Evolutionary conservation across 768 basidiomycete genomes (phyloP), one percentile per base, ranked within the genome.

Genomic region (Lactarius trivialis): DNA sequence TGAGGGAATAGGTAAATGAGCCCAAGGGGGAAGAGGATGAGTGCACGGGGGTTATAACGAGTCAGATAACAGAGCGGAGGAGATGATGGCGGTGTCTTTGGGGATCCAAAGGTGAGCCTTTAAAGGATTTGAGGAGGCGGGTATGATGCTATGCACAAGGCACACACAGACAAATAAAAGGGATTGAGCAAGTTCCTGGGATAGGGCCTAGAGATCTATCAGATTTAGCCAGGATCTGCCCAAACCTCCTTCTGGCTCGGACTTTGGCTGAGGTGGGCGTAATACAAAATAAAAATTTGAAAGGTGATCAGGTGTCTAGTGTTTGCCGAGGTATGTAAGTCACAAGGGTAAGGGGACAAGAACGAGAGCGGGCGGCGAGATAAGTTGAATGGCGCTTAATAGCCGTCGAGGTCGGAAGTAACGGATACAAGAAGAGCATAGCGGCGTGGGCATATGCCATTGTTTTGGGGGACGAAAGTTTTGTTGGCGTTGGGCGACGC

Each of bases 221-320:
- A 53, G 57, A 63, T 60, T 33, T 32, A 39, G 24, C 19, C 9
- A 56, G 55, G 54, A 64, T 64, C 37, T 24, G 19, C 26, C 12
- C 12, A 14, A 5, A 17, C n/a, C 24, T 26, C 49, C 55, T 17
- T 37, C 21, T 21, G 24, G 37, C 58, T 58, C 52, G 39, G 54
- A 53, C 36, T 48, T 28, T 55, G 59, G 59, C 59, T 48, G 14
- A 21, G 32, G 32, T 54, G 62, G 62, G 62, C 62, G 62, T 55
- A 36, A 52, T 3, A n/a, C n/a, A n/a, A 28, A 33, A 24, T 26
- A 19, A 53, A n/a, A 50, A 21, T 56, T 56, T 21, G 21, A 50
- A 52, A 49, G 55, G 21, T 54, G 33, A 36, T 54, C 33, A 54
- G 33, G 53, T 54, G 53, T 24, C 14, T 24, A 12, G 24, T 48